Conservation (phyloP, 257 asterid species). For the Ehretia macrophylla region DNA sequence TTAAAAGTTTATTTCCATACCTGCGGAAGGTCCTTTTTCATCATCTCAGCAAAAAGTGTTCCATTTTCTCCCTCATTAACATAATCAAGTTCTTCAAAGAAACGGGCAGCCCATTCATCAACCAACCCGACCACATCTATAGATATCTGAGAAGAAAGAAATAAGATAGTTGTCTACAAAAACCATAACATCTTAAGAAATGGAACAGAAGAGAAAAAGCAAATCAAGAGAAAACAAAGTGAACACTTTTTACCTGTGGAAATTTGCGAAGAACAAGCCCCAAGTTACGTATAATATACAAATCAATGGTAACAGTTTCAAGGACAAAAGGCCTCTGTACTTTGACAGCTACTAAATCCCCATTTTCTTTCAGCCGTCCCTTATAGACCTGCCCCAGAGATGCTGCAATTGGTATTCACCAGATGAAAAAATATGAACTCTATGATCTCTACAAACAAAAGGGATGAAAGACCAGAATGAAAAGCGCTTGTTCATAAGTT, state of each 20-base stretch:
- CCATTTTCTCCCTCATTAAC: slow-evolving; percentile 97
- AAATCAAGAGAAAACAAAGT: slow-evolving; percentile 4
- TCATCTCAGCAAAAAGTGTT: slow-evolving; percentile 87
- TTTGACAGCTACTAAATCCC: slow-evolving; percentile 96
- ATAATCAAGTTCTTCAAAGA: slow-evolving; percentile 98
- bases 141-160: slow-evolving; percentile 43
- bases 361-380: slow-evolving; percentile 91
- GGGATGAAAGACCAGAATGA: background rate
- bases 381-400: slow-evolving; percentile 98
- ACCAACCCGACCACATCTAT: slow-evolving; percentile 96
- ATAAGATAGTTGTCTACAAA: background rate
- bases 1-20: slow-evolving; percentile 21
- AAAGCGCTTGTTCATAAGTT: too few relatives aligned
- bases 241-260: slow-evolving; percentile 63
- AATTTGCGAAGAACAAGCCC: slow-evolving; percentile 90
- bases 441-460: slow-evolving; percentile 8
- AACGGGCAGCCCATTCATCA: slow-evolving; percentile 99
- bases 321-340: slow-evolving; percentile 99
- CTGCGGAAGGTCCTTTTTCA: slow-evolving; percentile 98
- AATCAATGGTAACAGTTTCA: slow-evolving; percentile 95
- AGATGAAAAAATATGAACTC: slow-evolving; percentile 11
- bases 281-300: slow-evolving; percentile 75
- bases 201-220: slow-evolving; percentile 8
- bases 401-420: slow-evolving; percentile 54
- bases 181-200: slow-evolving; percentile 3